Evolutionary conservation across 805 yeast genomes (phyloP), one percentile per base, ranked within the genome.

Genomic region (Metschnikowia similis): DNA sequence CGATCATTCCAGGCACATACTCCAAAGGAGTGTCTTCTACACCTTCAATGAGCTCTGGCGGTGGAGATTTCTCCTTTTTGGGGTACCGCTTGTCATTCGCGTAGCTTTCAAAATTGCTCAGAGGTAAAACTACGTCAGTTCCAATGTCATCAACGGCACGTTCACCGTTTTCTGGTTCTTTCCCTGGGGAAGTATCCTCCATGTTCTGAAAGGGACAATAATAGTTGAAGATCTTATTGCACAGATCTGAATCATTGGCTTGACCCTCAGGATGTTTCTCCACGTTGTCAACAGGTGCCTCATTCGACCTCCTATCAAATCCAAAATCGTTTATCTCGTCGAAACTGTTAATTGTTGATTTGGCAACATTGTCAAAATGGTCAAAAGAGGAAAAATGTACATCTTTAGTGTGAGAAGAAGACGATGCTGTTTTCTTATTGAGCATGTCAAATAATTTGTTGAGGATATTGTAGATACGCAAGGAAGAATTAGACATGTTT

Each of bases 1-100:
- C 96, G 75, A 89, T 85, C 39, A 87, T 84, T 4, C 96, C 94
- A 1, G 94, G 89, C 53, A 87, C 76, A 58, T 87, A 87, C 47
- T 70, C 66, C 37, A 65, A 57, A 13, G 55, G 50, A 6, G 50
- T 42, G 28, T 46, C 35, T 40, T 26, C 43, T 40, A 47, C 28
- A 34, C 31, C 32, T 16, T 38, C 49, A n/a, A 47, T 38, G 14
- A 36, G 45, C 31, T 36, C 47, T 14, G 41, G 28, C 10, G 41
- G 26, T 11, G 41, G 3, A 4, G 37, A 21, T 37, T 27, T n/a
- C 5, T 39, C 35, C 16, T 38, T 31, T 3, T 32, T 34, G 11
- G 10, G 34, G 14, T 35, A 35, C 16, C 4, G 39, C 14, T 43
- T 26, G 16, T 35, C 39, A 16, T 43, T 27, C 26, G 35, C 10